These are phyloP conservation scores for Mytilinidion resinicola DNA, from an alignment of 495 filamentous ascomycete species.

Conservation along the genomic window DNA sequence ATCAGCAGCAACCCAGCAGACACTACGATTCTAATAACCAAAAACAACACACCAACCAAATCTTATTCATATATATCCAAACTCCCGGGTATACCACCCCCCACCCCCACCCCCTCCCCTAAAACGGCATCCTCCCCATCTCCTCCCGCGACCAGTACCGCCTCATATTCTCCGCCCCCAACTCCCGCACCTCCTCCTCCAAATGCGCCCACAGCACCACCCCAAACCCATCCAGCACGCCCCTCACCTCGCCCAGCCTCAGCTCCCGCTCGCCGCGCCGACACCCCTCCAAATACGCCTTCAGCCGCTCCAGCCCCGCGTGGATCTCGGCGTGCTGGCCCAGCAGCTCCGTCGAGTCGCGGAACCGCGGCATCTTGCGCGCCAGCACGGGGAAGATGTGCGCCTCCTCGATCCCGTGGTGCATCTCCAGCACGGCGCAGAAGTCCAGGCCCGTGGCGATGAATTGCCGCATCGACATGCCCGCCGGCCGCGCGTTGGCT, in stretches of 20 bases:
- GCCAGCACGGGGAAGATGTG: slow-evolving; percentile 77
- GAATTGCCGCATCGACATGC: slow-evolving; percentile 58
- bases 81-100: background rate
- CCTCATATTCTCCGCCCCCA: slow-evolving; percentile 73
- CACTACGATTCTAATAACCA: no score
- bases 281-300: slow-evolving; percentile 61
- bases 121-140: slow-evolving; percentile 57
- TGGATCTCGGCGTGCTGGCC: slow-evolving; percentile 82
- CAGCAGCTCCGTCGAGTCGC: slow-evolving; percentile 56
- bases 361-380: slow-evolving; percentile 74
- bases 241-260: slow-evolving; percentile 59
- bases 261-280: slow-evolving; percentile 60
- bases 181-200: slow-evolving; percentile 38
- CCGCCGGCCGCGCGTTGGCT: slow-evolving; percentile 46
- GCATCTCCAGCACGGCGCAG: slow-evolving; percentile 59
- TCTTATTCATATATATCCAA: no score
- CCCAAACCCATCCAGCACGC: slow-evolving; percentile 59
- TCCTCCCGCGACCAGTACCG: slow-evolving; percentile 74
- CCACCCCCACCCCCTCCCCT: background rate
- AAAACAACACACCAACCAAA: no score
- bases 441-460: slow-evolving; percentile 60
- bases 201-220: slow-evolving; percentile 40
- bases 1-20: no score
- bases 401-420: slow-evolving; percentile 80
- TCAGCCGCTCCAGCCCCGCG: slow-evolving; percentile 65